Conservation (phyloP, 2,329 filamentous ascomycete genomes). For the Aspergillus fischeri region DNA sequence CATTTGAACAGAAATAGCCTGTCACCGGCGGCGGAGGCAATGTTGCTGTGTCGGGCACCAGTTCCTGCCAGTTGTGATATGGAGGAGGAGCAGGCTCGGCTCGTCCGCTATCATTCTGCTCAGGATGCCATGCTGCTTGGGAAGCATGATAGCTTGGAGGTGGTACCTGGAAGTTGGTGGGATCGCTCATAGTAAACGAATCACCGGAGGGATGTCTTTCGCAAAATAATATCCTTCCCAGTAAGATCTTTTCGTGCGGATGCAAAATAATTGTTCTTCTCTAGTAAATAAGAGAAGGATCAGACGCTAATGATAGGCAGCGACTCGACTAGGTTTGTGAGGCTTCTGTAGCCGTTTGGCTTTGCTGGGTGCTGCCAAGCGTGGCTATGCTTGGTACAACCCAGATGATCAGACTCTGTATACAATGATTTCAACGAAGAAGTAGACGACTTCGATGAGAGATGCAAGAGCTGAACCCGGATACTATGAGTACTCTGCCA, state of each 20-base stretch:
- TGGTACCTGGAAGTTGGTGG: neutral
- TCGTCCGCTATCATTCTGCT: neutral
- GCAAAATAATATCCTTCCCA: neutral
- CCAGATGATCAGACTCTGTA: neutral
- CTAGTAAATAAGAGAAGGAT: neutral
- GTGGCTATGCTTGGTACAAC: constrained; percentile 14
- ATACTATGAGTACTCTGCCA: neutral
- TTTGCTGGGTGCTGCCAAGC: constrained; percentile 12
- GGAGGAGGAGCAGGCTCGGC: constrained; percentile 44
- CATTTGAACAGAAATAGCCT: constrained; percentile 50
- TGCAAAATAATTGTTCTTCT: neutral
- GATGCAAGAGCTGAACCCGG: neutral
- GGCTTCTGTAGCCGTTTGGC: neutral
- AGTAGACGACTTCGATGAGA: neutral
- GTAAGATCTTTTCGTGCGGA: neutral
- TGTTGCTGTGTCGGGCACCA: constrained; percentile 56
- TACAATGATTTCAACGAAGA: neutral
- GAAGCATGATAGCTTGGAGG: constrained; percentile 22
- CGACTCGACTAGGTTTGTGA: neutral
- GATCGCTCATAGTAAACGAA: neutral
- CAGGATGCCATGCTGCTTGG: neutral
- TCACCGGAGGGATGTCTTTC: neutral
- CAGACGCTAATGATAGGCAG: neutral
- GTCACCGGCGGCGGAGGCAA: constrained; percentile 58
- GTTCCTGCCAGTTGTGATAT: constrained; percentile 59